Evolutionary conservation across 2,329 filamentous ascomycete species (phyloP), one percentile per base, ranked within the genome.

Genomic region (Aureobasidium sp.): DNA sequence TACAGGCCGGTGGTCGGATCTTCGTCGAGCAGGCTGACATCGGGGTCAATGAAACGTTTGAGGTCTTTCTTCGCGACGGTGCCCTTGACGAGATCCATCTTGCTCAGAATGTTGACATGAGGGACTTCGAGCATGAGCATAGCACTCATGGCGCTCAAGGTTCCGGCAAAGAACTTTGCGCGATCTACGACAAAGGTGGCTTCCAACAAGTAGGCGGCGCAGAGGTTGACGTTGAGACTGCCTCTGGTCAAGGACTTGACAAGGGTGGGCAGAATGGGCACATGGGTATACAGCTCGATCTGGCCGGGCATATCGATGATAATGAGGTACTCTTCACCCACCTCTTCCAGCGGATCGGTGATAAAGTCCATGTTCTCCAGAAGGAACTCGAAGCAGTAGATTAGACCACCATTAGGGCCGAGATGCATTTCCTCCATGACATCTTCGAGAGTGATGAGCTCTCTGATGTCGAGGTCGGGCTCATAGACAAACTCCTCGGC

Each of bases 101-200:
- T 99, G 71, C 88, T 95, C 60, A 99, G 78, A 63, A 99, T 88
- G 72, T 99, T 99, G 71, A 99, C 85, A 71, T 99, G 94, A 4
- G 94, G 94, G 65, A 97, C 85, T 75, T 97, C 94, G 64, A 99
- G 83, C 90, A 97, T 94, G 69, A 99, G 85, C 94, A 99, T 99
- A 65, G 94, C 92, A 69, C 89, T 95, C 94, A 99, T 97, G 65
- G 94, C 94, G 71, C 89, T 94, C 62, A 99, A 79, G 0, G 94
- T 96, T 13, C 94, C 94, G 0, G 94, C 87, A 74, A 99, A 97
- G 80, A 95, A 99, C 77, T 97, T 99, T 69, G 94, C 89, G 63
- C 90, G 87, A 75, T 99, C 94, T 64, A 96, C 84, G 68, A 97
- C 88, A 72, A 97, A 99, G 9, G 92, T 96, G 13, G 90, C 90